phyloP scores from a whole-genome alignment of 139 green algal species.

The Haematococcus sp. region DNA sequence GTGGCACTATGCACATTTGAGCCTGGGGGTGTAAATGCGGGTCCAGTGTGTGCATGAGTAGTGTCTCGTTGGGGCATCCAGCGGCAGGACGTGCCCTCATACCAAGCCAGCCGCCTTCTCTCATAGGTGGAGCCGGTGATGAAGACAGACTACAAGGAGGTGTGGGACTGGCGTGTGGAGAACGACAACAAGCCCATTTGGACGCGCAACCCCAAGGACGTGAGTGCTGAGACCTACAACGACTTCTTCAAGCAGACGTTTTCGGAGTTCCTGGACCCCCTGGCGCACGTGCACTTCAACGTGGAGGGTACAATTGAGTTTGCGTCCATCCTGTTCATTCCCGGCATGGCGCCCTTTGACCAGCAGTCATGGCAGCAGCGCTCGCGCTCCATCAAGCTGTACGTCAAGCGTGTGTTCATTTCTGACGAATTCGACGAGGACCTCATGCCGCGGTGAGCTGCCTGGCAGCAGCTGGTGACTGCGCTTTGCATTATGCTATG shows the following conservation, averaged over 20 bases:
- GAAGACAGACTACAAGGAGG: conserved; percentile 83
- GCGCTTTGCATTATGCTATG: too few species aligned
- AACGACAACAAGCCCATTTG: conserved; percentile 99
- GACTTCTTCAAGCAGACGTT: conserved; percentile 91
- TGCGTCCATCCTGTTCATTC: conserved; percentile 88
- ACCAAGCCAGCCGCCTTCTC: background rate
- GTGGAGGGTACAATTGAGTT: conserved; percentile 98
- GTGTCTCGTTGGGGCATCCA: background rate
- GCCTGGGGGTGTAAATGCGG: background rate
- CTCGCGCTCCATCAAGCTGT: conserved; percentile 86
- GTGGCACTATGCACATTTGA: too few species aligned
- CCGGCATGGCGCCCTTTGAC: conserved; percentile 97
- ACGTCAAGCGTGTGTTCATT: conserved; percentile 99
- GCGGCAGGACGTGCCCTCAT: background rate
- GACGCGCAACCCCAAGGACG: conserved; percentile 76
- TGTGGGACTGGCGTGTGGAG: conserved; percentile 81
- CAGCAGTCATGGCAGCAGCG: conserved; percentile 48
- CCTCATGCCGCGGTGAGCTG: conserved; percentile 80
- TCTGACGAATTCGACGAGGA: conserved; percentile 96
- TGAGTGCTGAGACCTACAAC: conserved; percentile 89
- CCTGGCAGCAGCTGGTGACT: too few species aligned
- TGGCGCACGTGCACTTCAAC: conserved; percentile 83
- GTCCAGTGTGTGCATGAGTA: background rate
- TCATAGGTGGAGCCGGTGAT: conserved; percentile 84
- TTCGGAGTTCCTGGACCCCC: conserved; percentile 79